Conservation (phyloP, 139 green algal species). For the Haematococcus lacustris region DNA sequence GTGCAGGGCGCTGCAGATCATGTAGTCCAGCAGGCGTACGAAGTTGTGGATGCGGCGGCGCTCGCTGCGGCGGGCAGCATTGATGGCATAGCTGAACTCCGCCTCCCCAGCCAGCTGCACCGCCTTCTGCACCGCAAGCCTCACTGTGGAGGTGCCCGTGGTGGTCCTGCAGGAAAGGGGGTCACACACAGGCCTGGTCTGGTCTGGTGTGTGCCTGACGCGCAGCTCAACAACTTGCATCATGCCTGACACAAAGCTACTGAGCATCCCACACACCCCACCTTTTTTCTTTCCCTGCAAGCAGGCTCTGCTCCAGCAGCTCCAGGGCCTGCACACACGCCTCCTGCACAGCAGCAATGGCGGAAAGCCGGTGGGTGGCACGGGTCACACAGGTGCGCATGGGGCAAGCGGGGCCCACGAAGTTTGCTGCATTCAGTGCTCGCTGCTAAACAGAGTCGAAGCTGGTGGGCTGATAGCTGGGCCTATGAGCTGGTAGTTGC, state of each 20-base stretch:
- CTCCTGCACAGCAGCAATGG: conserved; percentile 12
- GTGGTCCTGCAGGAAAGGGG: not conserved
- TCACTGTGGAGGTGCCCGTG: not conserved
- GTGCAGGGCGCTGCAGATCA: conserved; percentile 58
- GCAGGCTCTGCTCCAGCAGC: conserved; percentile 29
- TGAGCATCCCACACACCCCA: too few relatives aligned
- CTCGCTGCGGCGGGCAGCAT: conserved; percentile 52
- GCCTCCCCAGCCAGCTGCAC: conserved; percentile 13
- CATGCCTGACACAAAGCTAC: too few relatives aligned
- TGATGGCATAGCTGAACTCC: conserved; percentile 58
- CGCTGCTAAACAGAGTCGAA: too few relatives aligned
- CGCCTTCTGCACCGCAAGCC: conserved; percentile 5
- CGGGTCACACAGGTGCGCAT: too few relatives aligned
- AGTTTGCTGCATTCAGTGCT: too few relatives aligned
- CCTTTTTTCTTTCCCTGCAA: conserved; percentile 17
- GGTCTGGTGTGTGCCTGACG: too few relatives aligned
- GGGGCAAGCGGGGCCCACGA: too few relatives aligned
- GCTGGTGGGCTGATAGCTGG: too few relatives aligned
- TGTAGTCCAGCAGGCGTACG: conserved; percentile 69
- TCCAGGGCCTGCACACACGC: conserved; percentile 28
- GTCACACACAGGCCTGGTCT: not conserved
- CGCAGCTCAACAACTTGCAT: too few relatives aligned
- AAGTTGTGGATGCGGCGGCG: conserved; percentile 57
- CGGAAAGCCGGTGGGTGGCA: too few relatives aligned
- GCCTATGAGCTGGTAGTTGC: too few relatives aligned